Percentiles rank a stretch among this genome's conserved stretches.
phyloP scores from a whole-genome alignment of 257 asterid genomes.

The Solanum verrucosum region DNA sequence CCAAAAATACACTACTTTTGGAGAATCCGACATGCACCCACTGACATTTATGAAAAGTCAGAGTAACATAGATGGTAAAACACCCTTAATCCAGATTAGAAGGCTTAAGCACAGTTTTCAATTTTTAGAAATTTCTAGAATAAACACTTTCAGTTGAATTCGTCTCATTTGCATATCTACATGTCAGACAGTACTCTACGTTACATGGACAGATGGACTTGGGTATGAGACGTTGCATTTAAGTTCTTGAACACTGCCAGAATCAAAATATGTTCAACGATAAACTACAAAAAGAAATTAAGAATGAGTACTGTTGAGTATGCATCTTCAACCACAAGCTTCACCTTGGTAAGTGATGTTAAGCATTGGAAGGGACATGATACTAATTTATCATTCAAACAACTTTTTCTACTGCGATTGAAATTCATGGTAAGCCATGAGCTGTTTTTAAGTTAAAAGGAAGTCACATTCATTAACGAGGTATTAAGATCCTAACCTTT shows the following conservation, averaged over 20 bases:
- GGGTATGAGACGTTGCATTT: background rate
- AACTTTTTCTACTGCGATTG: background rate
- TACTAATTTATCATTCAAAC: background rate
- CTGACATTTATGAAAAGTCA: background rate
- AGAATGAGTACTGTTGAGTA: fast-evolving
- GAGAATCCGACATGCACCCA: background rate
- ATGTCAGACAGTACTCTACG: background rate
- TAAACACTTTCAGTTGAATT: background rate
- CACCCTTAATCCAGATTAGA: background rate
- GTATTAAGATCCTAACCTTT: slow-evolving; percentile 34
- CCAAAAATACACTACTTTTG: background rate
- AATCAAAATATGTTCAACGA: background rate
- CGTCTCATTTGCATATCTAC: background rate
- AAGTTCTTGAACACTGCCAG: background rate
- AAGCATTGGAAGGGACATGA: background rate
- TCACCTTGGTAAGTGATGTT: background rate
- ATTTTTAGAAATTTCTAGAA: background rate
- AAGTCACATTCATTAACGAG: background rate
- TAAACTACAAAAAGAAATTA: background rate
- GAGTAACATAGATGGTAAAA: background rate
- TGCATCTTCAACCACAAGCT: background rate
- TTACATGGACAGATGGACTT: background rate
- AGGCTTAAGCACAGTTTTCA: background rate
- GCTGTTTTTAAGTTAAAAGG: background rate
- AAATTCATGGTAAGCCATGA: background rate